Base-by-base conservation (phyloP, 768 basidiomycete species). In the Lyophyllum semitale region DNA sequence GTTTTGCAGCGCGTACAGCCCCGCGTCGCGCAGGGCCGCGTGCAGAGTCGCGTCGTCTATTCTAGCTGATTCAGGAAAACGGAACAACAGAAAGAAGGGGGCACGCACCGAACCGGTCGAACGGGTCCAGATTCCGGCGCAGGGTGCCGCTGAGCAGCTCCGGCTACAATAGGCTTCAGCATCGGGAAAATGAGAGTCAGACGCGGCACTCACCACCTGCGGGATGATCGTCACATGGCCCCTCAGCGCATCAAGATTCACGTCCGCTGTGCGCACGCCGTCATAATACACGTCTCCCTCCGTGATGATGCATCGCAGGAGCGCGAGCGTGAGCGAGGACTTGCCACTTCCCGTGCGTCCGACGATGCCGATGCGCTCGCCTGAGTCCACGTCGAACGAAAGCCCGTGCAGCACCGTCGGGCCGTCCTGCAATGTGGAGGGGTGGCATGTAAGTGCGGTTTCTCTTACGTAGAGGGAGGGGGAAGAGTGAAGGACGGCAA, bases 111-210 rank as follows among this genome's bases (percentile, higher is more conserved):
- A 82, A 76, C 49, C 83, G 76, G 8, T 75, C 71, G 62, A 87
- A 87, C 0, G 84, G 86, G 62, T 89, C 87, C 17, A 88, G 68
- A 61, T 89, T 89, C 53, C 78, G 78, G 2, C 87, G 69, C 0
- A 89, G 68, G 1, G 82, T 82, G 23, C 87, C 87, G 20, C 78
- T 76, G 55, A 87, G 79, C 22, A 89, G 73, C 53, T 75, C 76
- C 25, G 76, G 75, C 76, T 77, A n/a, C n/a, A n/a, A 48, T 45
- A 20, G 1, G 43, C 17, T 4, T 18, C 42, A 7, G 20, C 25
- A 37, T 18, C n/a, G 15, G 9, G n/a, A 2, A 9, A 18, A 38
- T 5, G 18, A n/a, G 17, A 1, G 17, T 15, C n/a, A 18, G 8
- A 38, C 7, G n/a, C 11, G 17, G 12, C 37, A 66, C 73, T 37